Percentiles rank a stretch among this genome's conserved stretches.
phyloP scores from a whole-genome alignment of 257 asterid species.

The Solanum virginianum region DNA sequence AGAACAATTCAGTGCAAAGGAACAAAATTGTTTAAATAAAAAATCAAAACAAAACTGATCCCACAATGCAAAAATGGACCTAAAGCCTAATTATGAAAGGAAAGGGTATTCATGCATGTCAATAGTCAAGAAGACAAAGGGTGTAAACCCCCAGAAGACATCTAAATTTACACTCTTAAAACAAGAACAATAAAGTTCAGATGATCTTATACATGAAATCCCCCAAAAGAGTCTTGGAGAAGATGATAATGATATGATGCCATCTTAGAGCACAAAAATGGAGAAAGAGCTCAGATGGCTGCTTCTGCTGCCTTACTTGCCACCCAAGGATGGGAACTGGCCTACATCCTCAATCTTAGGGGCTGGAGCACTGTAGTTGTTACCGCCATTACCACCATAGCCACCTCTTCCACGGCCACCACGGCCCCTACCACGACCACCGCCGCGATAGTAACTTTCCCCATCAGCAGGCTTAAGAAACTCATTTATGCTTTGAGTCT shows the following conservation, averaged over 20 bases:
- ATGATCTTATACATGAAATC: conserved; percentile 1
- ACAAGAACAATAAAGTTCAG: neutral
- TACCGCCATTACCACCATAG: neutral
- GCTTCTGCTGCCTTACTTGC: conserved; percentile 6
- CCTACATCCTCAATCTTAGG: conserved; percentile 24
- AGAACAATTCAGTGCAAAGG: neutral
- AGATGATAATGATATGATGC: neutral
- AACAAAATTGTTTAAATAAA: conserved; percentile 16
- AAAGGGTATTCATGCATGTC: conserved; percentile 6
- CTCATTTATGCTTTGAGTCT: conserved; percentile 53
- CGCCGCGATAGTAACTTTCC: conserved; percentile 20
- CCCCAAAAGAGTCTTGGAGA: neutral
- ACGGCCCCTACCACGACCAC: conserved; percentile 23
- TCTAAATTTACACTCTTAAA: conserved; percentile 28
- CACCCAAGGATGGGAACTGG: conserved; percentile 29
- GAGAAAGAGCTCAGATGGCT: neutral
- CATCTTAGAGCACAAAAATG: neutral
- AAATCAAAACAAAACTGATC: conserved; percentile 17
- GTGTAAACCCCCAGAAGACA: conserved; percentile 1
- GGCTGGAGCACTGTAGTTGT: conserved; percentile 6
- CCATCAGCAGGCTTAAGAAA: conserved; percentile 61
- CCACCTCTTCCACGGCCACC: conserved; percentile 46
- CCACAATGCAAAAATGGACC: neutral
- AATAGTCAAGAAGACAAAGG: conserved; percentile 6
- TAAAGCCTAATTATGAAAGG: neutral